Conservation (phyloP, 768 basidiomycete genomes). For the Coprinopsis marcescibilis region DNA sequence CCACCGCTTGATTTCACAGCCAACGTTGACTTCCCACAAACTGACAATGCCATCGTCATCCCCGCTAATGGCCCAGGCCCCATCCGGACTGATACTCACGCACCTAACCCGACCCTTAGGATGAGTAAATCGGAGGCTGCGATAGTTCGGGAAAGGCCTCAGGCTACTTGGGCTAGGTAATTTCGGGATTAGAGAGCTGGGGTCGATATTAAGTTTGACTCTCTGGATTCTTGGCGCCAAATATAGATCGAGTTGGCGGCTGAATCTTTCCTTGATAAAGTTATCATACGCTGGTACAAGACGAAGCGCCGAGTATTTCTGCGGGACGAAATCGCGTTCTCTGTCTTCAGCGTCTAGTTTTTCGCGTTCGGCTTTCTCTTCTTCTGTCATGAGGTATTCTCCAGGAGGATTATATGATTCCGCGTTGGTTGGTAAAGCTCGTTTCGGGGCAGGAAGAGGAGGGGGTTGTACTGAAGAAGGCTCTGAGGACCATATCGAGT, state of each 20-base stretch:
- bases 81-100: slow-evolving; percentile 78
- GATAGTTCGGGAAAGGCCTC: slow-evolving; percentile 90
- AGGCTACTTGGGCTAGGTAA: slow-evolving; percentile 88
- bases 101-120: slow-evolving; percentile 63
- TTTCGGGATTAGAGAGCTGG: slow-evolving; percentile 87
- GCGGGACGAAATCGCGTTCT: slow-evolving; percentile 82
- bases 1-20: slow-evolving; percentile 86
- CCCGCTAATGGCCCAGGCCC: slow-evolving; percentile 87
- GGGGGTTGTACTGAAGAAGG: slow-evolving; percentile 70
- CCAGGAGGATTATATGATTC: slow-evolving; percentile 99
- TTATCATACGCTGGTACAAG: slow-evolving; percentile 87
- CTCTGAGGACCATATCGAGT: slow-evolving; percentile 80
- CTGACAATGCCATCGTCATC: slow-evolving; percentile 84
- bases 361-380: slow-evolving; percentile 81
- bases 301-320: slow-evolving; percentile 79
- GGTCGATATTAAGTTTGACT: slow-evolving; percentile 86
- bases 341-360: slow-evolving; percentile 82
- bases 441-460: slow-evolving; percentile 90
- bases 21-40: slow-evolving; percentile 90
- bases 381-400: slow-evolving; percentile 86
- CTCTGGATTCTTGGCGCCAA: slow-evolving; percentile 90
- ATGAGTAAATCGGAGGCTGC: slow-evolving; percentile 67
- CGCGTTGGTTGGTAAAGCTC: slow-evolving; percentile 81
- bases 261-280: slow-evolving; percentile 92
- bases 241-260: slow-evolving; percentile 91